phyloP scores from a whole-genome alignment of 805 yeast species.

The Tetrapisispora pingtungensis region DNA sequence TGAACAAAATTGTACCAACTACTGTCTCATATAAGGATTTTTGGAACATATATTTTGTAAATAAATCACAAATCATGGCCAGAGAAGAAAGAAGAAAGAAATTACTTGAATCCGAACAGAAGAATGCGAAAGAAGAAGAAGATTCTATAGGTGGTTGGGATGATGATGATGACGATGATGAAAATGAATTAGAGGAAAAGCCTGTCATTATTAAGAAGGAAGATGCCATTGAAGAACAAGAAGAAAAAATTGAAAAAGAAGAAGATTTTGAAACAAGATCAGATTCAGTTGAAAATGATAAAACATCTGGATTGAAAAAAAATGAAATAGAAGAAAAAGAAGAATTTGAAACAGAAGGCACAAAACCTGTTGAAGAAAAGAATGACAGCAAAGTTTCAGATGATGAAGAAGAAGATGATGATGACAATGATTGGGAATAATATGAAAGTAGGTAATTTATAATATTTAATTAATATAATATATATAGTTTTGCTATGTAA shows the following conservation, averaged over 20 bases:
- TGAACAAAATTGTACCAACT: slow-evolving; percentile 60
- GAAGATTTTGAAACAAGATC: too few species aligned
- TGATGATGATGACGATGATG: slow-evolving; percentile 29
- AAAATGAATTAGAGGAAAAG: slow-evolving; percentile 10
- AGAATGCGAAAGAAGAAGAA: slow-evolving; percentile 21
- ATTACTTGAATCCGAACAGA: slow-evolving; percentile 35
- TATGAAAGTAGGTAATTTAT: not conserved
- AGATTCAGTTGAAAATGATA: too few species aligned
- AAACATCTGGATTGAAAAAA: too few species aligned
- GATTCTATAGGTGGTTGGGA: slow-evolving; percentile 31
- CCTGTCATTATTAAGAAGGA: slow-evolving; percentile 12
- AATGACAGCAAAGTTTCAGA: too few species aligned
- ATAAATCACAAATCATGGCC: slow-evolving; percentile 42
- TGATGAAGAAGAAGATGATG: slow-evolving; percentile 22
- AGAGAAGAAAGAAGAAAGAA: slow-evolving; percentile 60
- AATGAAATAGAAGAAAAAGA: slow-evolving; percentile 8
- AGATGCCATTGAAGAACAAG: slow-evolving; percentile 5
- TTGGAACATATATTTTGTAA: slow-evolving; percentile 64
- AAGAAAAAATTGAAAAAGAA: not conserved
- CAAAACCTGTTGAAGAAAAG: too few species aligned
- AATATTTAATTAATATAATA: not conserved
- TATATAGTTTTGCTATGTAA: too few species aligned
- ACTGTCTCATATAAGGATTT: slow-evolving; percentile 48
- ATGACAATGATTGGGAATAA: slow-evolving; percentile 56
- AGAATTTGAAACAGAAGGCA: slow-evolving; percentile 10